Conservation (phyloP, 768 basidiomycete genomes). For the Amanita rimosa region DNA sequence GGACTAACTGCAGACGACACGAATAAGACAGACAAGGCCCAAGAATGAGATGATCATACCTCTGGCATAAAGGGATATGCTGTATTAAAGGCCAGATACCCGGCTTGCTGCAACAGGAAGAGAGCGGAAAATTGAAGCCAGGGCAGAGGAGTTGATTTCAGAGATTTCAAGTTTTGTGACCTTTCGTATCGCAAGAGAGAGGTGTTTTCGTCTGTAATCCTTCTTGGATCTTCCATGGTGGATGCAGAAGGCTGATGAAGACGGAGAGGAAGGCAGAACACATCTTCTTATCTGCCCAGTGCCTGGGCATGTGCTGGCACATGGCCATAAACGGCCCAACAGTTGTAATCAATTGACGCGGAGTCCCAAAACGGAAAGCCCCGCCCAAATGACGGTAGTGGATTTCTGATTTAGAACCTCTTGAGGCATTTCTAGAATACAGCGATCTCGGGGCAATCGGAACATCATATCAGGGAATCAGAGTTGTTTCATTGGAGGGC, state of each 20-base stretch:
- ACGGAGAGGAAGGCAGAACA: no score
- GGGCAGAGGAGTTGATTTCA: slow-evolving; percentile 27
- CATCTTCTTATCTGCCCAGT: no score
- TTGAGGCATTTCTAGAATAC: no score
- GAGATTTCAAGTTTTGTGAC: background rate
- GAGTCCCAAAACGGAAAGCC: no score
- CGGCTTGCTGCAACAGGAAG: slow-evolving; percentile 34
- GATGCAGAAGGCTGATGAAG: no score
- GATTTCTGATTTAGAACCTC: no score
- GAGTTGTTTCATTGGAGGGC: no score
- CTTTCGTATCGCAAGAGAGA: background rate
- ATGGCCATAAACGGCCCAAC: no score
- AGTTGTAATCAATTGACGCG: no score
- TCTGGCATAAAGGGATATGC: slow-evolving; percentile 74
- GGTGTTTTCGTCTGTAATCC: background rate
- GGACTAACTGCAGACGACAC: slow-evolving; percentile 18
- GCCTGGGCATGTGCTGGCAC: no score
- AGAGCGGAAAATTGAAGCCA: slow-evolving; percentile 61
- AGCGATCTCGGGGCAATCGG: background rate
- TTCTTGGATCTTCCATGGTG: slow-evolving; percentile 6
- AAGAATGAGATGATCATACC: slow-evolving; percentile 22
- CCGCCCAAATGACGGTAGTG: no score
- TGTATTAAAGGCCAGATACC: slow-evolving; percentile 49
- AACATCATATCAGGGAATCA: background rate
- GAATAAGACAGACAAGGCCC: background rate